Base-by-base conservation (phyloP, 495 filamentous ascomycete species). In the Friedmanniomyces simplex region DNA sequence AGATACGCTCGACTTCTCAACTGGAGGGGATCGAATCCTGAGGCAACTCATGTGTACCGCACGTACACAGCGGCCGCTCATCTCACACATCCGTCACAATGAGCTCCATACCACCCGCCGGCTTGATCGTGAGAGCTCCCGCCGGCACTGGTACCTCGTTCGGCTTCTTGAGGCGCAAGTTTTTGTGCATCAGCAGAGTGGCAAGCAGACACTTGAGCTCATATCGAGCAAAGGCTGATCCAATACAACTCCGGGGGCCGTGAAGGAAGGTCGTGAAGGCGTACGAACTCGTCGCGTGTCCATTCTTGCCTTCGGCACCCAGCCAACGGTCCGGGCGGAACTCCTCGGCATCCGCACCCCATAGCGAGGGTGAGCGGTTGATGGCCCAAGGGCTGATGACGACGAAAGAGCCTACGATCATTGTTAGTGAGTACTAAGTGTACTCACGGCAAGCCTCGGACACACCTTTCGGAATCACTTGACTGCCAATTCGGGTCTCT, bases 401-500 rank as follows among this genome's bases (percentile, higher is more conserved):
- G n/a, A 54, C 11, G 6, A 62, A 25, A 7, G 67, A 66, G 25
- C 63, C 65, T 11, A 34, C 54, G 18, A 43, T 16, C 18, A 3
- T 43, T 16, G 39, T 43, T 20, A 43, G 39, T 16, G 5, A 2
- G 18, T 3, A 5, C 14, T 16, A 5, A 13, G 39, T 10, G 3
- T 10, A 3, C 4, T 43, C 5, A 43, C 13, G 18, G 14, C 39
- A 20, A n/a, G 4, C 18, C 14, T 20, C 4, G 14, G 18, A 43
- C 39, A 16, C 5, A 43, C 39, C 39, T 43, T 43, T 43, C 39
- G 68, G 68, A 14, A 70, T 47, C 20, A 45, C 54, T 21, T 64
- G 58, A 12, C 53, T 62, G 14, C n/a, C 21, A 14, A 82, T 64
- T 3, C 66, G 67, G 18, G 74, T 80, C 49, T 74, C 69, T 47